Percentiles rank a stretch among this genome's conserved stretches.
These are phyloP conservation scores for Iris pallida DNA, from an alignment of 116 monocot genomes.

Conservation along the genomic window DNA sequence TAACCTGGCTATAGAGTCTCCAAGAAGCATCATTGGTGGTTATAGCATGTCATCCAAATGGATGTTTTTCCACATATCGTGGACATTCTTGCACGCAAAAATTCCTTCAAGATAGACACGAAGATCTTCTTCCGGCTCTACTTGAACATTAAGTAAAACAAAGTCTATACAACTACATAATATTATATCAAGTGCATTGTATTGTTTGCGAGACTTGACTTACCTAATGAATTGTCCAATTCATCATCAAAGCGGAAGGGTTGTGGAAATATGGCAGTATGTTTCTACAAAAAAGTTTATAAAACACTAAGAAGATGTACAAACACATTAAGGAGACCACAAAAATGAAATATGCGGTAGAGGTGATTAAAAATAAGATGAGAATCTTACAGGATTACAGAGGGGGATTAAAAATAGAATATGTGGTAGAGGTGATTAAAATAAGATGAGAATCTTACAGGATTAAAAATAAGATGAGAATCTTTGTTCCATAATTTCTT, in stretches of 20 bases:
- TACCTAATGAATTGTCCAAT: conserved; percentile 66
- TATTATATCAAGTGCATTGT: neutral
- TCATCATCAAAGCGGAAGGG: conserved; percentile 39
- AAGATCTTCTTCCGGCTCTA: conserved; percentile 78
- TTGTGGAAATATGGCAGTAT: conserved; percentile 73
- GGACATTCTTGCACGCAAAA: conserved; percentile 54
- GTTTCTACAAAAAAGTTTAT: conserved; percentile 34
- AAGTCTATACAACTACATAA: neutral
- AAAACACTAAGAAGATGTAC: too few relatives aligned
- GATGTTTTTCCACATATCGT: conserved; percentile 45
- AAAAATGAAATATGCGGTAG: too few relatives aligned
- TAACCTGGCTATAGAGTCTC: conserved; percentile 54
- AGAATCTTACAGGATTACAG: too few relatives aligned
- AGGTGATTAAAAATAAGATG: too few relatives aligned
- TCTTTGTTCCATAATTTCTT: conserved; percentile 77
- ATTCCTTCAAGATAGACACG: conserved; percentile 67
- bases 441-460: conserved; percentile 32
- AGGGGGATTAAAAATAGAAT: too few relatives aligned
- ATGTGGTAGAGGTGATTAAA: too few relatives aligned
- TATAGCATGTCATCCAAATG: conserved; percentile 72
- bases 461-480: conserved; percentile 63
- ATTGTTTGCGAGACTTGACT: conserved; percentile 9
- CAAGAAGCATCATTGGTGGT: conserved; percentile 40
- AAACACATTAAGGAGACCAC: too few relatives aligned
- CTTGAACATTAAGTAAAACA: neutral